A percentile compares a stretch with the other conserved stretches of the same genome.
Evolutionary conservation across 202 grass and related monocot species (phyloP).

Genomic region (Miscanthus sacchariflorus): DNA sequence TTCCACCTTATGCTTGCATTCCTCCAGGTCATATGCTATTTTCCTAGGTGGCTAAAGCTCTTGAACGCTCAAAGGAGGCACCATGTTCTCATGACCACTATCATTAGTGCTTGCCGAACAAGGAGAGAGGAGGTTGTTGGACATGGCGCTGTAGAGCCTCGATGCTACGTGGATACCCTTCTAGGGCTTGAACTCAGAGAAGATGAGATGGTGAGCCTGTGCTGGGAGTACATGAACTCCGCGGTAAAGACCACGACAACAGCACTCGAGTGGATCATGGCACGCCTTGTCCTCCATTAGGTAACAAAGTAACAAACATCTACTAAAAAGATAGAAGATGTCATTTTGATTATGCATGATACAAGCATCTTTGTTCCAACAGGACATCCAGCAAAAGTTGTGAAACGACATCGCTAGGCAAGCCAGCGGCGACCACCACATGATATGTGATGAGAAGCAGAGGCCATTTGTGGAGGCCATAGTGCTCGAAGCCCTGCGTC

Average conservation of each 20-base stretch:
- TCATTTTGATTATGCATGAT: neutral
- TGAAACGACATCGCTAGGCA: constrained; percentile 18
- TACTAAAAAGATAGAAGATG: neutral
- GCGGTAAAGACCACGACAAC: constrained; percentile 50
- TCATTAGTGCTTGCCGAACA: neutral
- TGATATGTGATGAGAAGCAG: too few relatives aligned
- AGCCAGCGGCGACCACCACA: neutral
- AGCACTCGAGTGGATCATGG: constrained; percentile 55
- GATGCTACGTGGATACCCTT: constrained; percentile 55
- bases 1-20: neutral
- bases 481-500: constrained; percentile 37
- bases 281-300: constrained; percentile 47
- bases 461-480: constrained; percentile 27
- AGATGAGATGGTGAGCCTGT: constrained; percentile 50
- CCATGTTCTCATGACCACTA: neutral
- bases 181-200: constrained; percentile 35
- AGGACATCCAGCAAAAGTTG: constrained; percentile 42
- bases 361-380: neutral
- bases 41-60: neutral
- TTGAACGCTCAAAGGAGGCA: neutral
- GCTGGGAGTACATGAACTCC: constrained; percentile 62
- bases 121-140: neutral
- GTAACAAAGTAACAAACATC: neutral
- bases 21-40: neutral
- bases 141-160: neutral